Evolutionary conservation across 768 basidiomycete genomes (phyloP).

Genomic region (Leccinum obscurum): DNA sequence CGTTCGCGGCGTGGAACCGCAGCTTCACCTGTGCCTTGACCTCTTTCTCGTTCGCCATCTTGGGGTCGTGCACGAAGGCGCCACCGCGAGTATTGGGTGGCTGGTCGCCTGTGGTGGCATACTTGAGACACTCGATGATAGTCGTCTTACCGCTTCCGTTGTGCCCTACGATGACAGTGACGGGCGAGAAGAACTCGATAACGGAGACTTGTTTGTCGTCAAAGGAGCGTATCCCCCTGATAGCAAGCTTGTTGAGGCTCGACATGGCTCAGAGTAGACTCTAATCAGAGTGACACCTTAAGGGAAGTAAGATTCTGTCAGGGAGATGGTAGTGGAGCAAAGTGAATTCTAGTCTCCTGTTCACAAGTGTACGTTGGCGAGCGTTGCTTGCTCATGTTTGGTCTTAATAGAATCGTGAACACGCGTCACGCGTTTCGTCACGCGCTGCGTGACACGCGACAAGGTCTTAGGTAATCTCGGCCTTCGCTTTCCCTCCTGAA

Average conservation of each 20-base stretch:
- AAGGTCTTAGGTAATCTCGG: not conserved
- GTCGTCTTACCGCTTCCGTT: conserved; percentile 99
- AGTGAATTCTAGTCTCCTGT: not conserved
- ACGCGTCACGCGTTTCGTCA: not conserved
- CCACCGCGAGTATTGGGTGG: conserved; percentile 97
- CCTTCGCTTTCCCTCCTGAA: too few relatives aligned
- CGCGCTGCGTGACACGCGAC: not conserved
- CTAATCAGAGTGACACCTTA: not conserved
- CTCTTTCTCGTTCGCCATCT: conserved; percentile 99
- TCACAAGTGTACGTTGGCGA: not conserved
- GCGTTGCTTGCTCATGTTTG: not conserved
- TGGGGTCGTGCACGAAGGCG: conserved; percentile 98
- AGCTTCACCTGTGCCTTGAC: conserved; percentile 98
- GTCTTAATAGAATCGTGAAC: not conserved
- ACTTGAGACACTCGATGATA: conserved; percentile 99
- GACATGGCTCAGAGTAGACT: conserved; percentile 52
- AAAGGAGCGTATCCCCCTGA: conserved; percentile 92
- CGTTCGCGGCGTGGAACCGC: conserved; percentile 87
- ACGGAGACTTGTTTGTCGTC: conserved; percentile 93
- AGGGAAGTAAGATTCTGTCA: not conserved
- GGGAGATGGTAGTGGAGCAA: not conserved
- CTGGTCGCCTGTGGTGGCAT: conserved; percentile 97
- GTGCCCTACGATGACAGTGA: conserved; percentile 98
- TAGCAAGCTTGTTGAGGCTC: conserved; percentile 87
- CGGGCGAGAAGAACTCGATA: conserved; percentile 96